Evolutionary conservation across 2,329 filamentous ascomycete genomes (phyloP).

Genomic region (Paecilomyces sp.): DNA sequence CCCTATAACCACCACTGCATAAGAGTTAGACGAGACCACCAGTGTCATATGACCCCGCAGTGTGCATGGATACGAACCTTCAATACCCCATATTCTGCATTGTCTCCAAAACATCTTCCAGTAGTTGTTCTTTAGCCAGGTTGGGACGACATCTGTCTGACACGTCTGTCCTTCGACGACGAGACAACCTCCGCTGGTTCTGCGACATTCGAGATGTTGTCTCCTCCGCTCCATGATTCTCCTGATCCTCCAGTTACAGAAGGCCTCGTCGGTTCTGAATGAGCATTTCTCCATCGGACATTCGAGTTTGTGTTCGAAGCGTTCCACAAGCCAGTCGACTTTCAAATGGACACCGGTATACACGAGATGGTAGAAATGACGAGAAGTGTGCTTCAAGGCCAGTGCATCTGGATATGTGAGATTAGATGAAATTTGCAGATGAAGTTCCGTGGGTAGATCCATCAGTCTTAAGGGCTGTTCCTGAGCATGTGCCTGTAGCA

Average conservation of each 20-base stretch:
- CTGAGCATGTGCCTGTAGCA: not conserved
- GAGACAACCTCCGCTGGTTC: conserved; percentile 23
- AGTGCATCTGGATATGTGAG: conserved; percentile 66
- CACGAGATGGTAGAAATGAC: conserved; percentile 57
- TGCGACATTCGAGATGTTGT: conserved; percentile 32
- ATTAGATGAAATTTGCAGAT: conserved; percentile 52
- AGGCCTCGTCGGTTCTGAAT: conserved; percentile 34
- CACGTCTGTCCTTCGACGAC: conserved; percentile 31
- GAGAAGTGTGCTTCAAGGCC: conserved; percentile 60
- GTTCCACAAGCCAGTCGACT: conserved; percentile 61
- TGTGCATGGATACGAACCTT: conserved; percentile 19
- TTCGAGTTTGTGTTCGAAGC: conserved; percentile 56
- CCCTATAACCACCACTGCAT: conserved; percentile 10
- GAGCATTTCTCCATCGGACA: conserved; percentile 51
- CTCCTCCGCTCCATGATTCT: conserved; percentile 36
- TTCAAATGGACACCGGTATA: conserved; percentile 60
- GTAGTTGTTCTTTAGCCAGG: conserved; percentile 19
- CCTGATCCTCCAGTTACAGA: conserved; percentile 34
- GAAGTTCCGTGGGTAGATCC: conserved; percentile 59
- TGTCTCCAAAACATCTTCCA: conserved; percentile 9
- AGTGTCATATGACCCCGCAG: not conserved
- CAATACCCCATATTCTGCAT: conserved; percentile 10
- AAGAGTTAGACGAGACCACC: not conserved
- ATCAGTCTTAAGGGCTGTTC: conserved; percentile 30
- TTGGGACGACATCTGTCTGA: conserved; percentile 19